phyloP scores from a whole-genome alignment of 2,329 filamentous ascomycete species.

The Fusarium lyarnte region DNA sequence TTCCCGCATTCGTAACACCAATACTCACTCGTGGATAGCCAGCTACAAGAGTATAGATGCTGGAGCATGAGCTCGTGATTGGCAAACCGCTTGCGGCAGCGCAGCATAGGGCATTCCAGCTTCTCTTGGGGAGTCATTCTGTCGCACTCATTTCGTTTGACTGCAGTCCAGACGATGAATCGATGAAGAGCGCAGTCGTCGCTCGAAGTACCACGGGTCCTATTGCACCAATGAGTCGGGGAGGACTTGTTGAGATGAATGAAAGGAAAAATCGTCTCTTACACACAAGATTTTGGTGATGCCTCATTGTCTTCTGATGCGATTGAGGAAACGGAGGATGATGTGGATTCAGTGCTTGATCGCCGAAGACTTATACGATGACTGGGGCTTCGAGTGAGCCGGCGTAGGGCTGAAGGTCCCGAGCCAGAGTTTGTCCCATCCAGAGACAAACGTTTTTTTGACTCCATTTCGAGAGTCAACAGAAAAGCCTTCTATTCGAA shows the following conservation, averaged over 20 bases:
- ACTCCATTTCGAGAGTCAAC: slow-evolving; percentile 42
- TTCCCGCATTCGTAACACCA: slow-evolving; percentile 65
- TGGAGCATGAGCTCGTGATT: slow-evolving; percentile 65
- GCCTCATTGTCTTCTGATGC: slow-evolving; percentile 38
- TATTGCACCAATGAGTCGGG: slow-evolving; percentile 41
- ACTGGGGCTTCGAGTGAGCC: slow-evolving; percentile 45
- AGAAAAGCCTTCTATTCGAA: neutral
- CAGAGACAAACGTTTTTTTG: slow-evolving; percentile 44
- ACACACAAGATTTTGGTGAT: slow-evolving; percentile 47
- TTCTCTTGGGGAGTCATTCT: slow-evolving; percentile 60
- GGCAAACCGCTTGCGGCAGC: slow-evolving; percentile 60
- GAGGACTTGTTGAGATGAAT: neutral
- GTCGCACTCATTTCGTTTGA: slow-evolving; percentile 61
- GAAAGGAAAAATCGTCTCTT: slow-evolving; percentile 37
- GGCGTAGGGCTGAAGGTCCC: slow-evolving; percentile 47
- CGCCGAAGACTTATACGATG: slow-evolving; percentile 47
- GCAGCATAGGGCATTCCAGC: slow-evolving; percentile 62
- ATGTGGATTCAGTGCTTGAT: slow-evolving; percentile 45
- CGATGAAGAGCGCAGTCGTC: slow-evolving; percentile 63
- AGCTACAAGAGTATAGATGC: slow-evolving; percentile 60
- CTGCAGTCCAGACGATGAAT: slow-evolving; percentile 66
- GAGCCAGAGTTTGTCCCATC: slow-evolving; percentile 42
- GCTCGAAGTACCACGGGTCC: slow-evolving; percentile 55
- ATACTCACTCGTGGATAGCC: slow-evolving; percentile 62
- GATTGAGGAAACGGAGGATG: slow-evolving; percentile 41